Percentiles rank a stretch among this genome's conserved stretches.
phyloP scores from a whole-genome alignment of 441 rosid species.

The Dalechampia spathulata region DNA sequence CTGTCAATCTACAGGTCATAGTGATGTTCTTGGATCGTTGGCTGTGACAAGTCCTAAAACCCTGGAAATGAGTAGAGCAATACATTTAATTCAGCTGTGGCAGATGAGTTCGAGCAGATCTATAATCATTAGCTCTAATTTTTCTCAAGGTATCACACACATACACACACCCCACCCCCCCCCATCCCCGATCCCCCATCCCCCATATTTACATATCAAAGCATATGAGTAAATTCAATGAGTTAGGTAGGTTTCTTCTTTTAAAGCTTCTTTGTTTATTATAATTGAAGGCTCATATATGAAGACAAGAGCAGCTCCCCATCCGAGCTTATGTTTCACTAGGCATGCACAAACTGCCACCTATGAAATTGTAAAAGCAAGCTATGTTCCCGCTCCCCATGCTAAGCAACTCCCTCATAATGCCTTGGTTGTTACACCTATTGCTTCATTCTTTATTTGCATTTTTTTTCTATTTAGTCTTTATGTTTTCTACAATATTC shows the following conservation, averaged over 20 bases:
- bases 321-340: constrained; percentile 30
- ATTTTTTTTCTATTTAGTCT: background rate
- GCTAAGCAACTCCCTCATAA: constrained; percentile 22
- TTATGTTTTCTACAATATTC: too few relatives aligned
- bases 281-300: background rate
- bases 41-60: too few relatives aligned
- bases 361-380: constrained; percentile 41
- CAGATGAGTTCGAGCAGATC: constrained; percentile 22
- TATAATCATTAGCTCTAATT: constrained; percentile 12
- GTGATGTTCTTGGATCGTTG: too few relatives aligned
- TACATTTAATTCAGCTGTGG: constrained; percentile 24
- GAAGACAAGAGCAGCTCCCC: background rate
- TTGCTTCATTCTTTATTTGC: background rate
- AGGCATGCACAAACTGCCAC: constrained; percentile 49
- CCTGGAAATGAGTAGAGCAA: constrained; percentile 12
- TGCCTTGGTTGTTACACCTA: constrained; percentile 20
- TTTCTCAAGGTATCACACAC: constrained; percentile 24
- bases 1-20: too few relatives aligned
- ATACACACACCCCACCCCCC: too few relatives aligned
- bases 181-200: background rate
- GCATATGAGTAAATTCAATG: too few relatives aligned
- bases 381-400: constrained; percentile 46
- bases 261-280: background rate
- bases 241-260: background rate
- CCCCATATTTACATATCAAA: too few relatives aligned